These are phyloP conservation scores for Massarina eburnea DNA, from an alignment of 2,329 filamentous ascomycete species.

Conservation along the genomic window DNA sequence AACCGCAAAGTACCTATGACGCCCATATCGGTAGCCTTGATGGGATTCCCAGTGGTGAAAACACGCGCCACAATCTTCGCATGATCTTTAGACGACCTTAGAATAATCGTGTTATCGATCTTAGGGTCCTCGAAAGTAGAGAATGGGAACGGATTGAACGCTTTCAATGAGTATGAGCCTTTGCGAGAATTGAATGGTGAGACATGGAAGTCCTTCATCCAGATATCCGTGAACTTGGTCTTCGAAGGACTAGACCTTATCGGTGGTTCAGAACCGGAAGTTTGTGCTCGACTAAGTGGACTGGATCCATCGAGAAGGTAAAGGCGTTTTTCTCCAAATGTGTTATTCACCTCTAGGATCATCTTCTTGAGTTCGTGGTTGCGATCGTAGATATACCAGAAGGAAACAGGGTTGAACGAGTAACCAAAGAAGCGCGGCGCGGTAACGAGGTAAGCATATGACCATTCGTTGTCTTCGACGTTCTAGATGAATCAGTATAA, in stretches of 20 bases:
- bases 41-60: conserved; percentile 53
- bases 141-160: conserved; percentile 47
- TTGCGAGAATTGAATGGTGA: conserved; percentile 69
- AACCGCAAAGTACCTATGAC: conserved; percentile 51
- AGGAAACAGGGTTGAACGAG: conserved; percentile 74
- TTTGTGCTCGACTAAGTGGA: conserved; percentile 29
- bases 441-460: conserved; percentile 70
- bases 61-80: conserved; percentile 65
- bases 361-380: conserved; percentile 62
- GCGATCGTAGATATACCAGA: conserved; percentile 74
- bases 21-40: conserved; percentile 54
- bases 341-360: conserved; percentile 75
- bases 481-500: conserved; percentile 46
- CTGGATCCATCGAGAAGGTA: conserved; percentile 57
- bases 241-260: conserved; percentile 6
- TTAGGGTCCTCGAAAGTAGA: conserved; percentile 30
- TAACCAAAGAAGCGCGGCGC: conserved; percentile 70
- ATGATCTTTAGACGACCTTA: conserved; percentile 62
- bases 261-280: conserved; percentile 10
- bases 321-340: conserved; percentile 70
- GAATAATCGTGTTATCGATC: conserved; percentile 62
- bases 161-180: conserved; percentile 51
- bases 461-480: conserved; percentile 62
- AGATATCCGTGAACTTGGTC: conserved; percentile 53
- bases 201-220: conserved; percentile 74